Evolutionary conservation across 225 moss, liverwort and hornwort genomes (phyloP).

Genomic region (Rhytidiadelphus loreus): DNA sequence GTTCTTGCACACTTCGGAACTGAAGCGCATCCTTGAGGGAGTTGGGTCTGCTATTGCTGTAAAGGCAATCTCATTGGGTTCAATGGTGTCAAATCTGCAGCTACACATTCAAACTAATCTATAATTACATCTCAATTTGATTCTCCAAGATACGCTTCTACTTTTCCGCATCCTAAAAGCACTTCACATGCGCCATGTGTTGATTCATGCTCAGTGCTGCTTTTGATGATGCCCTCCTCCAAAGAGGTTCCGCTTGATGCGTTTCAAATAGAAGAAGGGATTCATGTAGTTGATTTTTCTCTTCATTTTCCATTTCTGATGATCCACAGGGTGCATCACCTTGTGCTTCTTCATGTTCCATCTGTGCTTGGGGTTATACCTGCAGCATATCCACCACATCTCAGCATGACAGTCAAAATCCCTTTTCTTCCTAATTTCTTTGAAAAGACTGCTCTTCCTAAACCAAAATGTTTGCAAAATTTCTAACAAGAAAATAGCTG

Average conservation of each 20-base stretch:
- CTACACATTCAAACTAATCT: background rate
- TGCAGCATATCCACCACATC: background rate
- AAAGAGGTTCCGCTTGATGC: conserved; percentile 38
- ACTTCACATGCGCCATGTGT: background rate
- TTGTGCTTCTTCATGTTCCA: conserved; percentile 43
- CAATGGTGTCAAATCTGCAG: background rate
- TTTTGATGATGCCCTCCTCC: conserved; percentile 6
- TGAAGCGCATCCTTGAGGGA: background rate
- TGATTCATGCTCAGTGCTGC: background rate
- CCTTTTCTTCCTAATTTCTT: background rate
- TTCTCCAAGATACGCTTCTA: background rate
- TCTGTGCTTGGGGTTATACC: conserved; percentile 37
- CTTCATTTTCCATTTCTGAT: conserved; percentile 35
- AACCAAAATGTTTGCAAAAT: background rate
- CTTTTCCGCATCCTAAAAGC: background rate
- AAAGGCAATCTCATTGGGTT: no score
- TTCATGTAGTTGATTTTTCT: conserved; percentile 30
- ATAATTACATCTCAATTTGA: background rate
- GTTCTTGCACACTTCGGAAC: background rate
- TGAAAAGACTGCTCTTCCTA: background rate
- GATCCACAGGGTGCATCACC: conserved; percentile 39
- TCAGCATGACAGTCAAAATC: background rate
- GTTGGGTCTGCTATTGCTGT: background rate
- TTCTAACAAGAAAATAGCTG: background rate
- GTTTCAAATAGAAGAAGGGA: conserved; percentile 34